These are phyloP conservation scores for Dendrocalamus sinicus DNA, from an alignment of 176 grass and related monocot genomes.

Conservation along the genomic window DNA sequence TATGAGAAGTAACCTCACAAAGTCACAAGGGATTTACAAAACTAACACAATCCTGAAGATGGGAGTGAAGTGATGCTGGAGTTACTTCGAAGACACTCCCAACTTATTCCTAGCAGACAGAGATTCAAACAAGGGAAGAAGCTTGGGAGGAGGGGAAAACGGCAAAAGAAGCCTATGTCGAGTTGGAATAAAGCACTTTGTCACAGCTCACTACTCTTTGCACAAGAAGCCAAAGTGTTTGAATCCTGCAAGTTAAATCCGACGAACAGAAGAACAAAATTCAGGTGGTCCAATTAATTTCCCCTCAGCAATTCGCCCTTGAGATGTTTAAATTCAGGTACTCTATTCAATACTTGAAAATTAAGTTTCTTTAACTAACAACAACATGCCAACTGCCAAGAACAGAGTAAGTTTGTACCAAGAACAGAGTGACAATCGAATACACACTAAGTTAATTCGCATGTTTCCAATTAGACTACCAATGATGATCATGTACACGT, in stretches of 20 bases:
- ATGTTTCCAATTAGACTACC: slow-evolving; percentile 2
- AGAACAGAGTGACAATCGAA: background rate
- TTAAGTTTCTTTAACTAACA: background rate
- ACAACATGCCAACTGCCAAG: background rate
- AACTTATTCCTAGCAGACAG: slow-evolving; percentile 42
- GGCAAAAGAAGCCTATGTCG: slow-evolving; percentile 24
- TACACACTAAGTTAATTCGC: background rate
- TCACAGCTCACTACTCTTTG: slow-evolving; percentile 17
- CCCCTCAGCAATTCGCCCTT: background rate
- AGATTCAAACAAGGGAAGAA: slow-evolving; percentile 35
- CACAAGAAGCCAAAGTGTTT: slow-evolving; percentile 39
- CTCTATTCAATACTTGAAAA: background rate
- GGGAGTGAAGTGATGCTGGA: slow-evolving; percentile 42
- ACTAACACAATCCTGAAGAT: background rate
- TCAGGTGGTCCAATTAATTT: slow-evolving; percentile 10
- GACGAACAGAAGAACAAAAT: slow-evolving; percentile 15
- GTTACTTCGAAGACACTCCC: slow-evolving; percentile 57
- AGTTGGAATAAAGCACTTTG: slow-evolving; percentile 31
- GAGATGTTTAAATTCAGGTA: background rate
- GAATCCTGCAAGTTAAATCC: slow-evolving; percentile 26
- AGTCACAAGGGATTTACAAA: background rate
- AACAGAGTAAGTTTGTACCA: slow-evolving; percentile 10
- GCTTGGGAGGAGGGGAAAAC: slow-evolving; percentile 2
- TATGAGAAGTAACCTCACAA: background rate
- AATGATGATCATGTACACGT: slow-evolving; percentile 10